Conservation (phyloP, 1,284 basidiomycete genomes). For the Peniophora sp. region DNA sequence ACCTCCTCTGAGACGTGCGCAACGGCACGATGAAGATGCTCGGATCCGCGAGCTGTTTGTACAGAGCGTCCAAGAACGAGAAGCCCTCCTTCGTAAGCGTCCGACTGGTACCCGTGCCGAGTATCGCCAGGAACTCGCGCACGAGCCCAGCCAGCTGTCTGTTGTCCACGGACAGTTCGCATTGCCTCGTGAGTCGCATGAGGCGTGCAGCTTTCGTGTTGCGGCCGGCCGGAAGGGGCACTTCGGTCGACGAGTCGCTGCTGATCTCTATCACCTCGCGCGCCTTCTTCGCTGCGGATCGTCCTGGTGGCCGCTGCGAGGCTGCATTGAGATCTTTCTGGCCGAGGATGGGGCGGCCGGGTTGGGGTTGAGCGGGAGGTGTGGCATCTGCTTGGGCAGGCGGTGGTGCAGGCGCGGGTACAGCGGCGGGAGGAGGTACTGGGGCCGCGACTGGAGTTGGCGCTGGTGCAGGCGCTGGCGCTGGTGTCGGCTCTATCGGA, state of each 20-base stretch:
- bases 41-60: constrained; percentile 61
- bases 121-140: constrained; percentile 45
- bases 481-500: constrained; percentile 44
- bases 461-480: constrained; percentile 15
- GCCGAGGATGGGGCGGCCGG: constrained; percentile 8
- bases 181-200: constrained; percentile 33
- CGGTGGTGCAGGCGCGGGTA: not conserved
- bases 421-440: not conserved
- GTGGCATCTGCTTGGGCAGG: not conserved
- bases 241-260: constrained; percentile 24
- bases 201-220: constrained; percentile 48
- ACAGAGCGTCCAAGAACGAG: constrained; percentile 55
- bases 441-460: constrained; percentile 12
- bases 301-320: too few species aligned
- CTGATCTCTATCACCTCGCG: constrained; percentile 41
- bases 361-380: constrained; percentile 8
- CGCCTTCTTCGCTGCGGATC: constrained; percentile 17
- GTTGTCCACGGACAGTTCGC: constrained; percentile 46
- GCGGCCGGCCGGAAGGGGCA: constrained; percentile 23
- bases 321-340: constrained; percentile 6
- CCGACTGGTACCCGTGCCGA: constrained; percentile 55
- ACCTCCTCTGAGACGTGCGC: constrained; percentile 25
- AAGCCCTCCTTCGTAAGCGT: constrained; percentile 66
- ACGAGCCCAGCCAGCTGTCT: constrained; percentile 41
- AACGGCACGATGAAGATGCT: constrained; percentile 47